Evolutionary conservation across 345 rosid genomes (phyloP), one percentile per base, ranked within the genome.

Genomic region (Atalantia buxifolia): DNA sequence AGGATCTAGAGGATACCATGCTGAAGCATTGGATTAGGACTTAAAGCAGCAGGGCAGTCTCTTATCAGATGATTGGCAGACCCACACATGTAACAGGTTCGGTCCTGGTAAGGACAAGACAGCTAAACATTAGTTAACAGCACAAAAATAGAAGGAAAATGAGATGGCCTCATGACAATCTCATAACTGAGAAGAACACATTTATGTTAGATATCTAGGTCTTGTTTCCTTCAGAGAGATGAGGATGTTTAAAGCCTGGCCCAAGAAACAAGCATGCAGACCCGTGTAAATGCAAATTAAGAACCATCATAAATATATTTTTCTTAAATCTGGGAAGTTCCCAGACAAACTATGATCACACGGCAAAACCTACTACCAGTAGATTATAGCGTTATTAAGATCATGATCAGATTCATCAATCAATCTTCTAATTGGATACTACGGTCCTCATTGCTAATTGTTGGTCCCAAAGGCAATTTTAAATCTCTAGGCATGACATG

Each of bases 61-160:
- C 90, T 84, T 57, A 83, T 82, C 25, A 89, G 80, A 78, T 89
- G 92, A 81, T 81, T 83, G 38, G 82, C 85, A 69, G 87, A 89
- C 68, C 90, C 92, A 56, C 90, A 87, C 80, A 76, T 66, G 85
- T 82, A 89, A 80, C 92, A 89, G 22, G 84, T 80, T 72, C 86
- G 85, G 18, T 40, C 76, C 87, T 86, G 72, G 48, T 72, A 64
- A 57, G 71, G 77, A 83, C 19, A 16, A 82, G 61, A 79, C 57
- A 72, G 35, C 78, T 5, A 31, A 62, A 33, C 13, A 36, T 79
- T 27, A 63, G 42, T 57, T 36, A 19, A 74, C 65, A 64, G 24
- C 50, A 19, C 21, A 36, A 64, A 75, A n/a, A 19, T 38, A 64
- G 8, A 64, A 65, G 8, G 25, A 63, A 57, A 68, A 56, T 18